These are phyloP conservation scores for Sugiyamaella castrensis DNA, from an alignment of 1,139 yeast genomes.

Conservation along the genomic window DNA sequence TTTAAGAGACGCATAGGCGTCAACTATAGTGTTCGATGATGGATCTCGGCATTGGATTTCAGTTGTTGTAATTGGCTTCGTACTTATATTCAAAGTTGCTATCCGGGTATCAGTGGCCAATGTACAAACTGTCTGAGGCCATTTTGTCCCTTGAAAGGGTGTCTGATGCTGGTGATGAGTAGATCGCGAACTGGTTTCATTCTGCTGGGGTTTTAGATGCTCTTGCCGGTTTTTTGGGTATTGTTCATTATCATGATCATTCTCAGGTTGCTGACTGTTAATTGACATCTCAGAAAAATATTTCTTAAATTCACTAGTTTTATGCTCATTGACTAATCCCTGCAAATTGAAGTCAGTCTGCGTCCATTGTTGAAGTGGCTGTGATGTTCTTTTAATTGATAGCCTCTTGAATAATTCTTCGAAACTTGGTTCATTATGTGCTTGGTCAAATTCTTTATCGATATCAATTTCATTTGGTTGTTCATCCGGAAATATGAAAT, in stretches of 20 bases:
- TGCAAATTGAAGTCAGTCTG: not conserved
- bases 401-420: not conserved
- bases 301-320: not conserved
- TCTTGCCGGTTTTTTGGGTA: too few species aligned
- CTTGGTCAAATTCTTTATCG: too few species aligned
- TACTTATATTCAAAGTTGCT: not conserved
- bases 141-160: too few species aligned
- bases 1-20: slow-evolving; percentile 22
- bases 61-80: not conserved
- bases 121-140: not conserved
- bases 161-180: too few species aligned
- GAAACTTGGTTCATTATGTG: not conserved
- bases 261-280: too few species aligned
- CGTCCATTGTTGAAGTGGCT: not conserved
- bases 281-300: not conserved
- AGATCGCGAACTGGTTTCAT: too few species aligned
- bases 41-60: not conserved
- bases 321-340: not conserved
- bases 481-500: too few species aligned
- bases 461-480: too few species aligned
- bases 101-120: not conserved
- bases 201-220: too few species aligned
- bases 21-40: not conserved
- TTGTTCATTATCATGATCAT: too few species aligned
- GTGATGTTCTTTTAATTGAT: not conserved